Base-by-base conservation (phyloP, 2,329 filamentous ascomycete species). In the Fusarium sororula region DNA sequence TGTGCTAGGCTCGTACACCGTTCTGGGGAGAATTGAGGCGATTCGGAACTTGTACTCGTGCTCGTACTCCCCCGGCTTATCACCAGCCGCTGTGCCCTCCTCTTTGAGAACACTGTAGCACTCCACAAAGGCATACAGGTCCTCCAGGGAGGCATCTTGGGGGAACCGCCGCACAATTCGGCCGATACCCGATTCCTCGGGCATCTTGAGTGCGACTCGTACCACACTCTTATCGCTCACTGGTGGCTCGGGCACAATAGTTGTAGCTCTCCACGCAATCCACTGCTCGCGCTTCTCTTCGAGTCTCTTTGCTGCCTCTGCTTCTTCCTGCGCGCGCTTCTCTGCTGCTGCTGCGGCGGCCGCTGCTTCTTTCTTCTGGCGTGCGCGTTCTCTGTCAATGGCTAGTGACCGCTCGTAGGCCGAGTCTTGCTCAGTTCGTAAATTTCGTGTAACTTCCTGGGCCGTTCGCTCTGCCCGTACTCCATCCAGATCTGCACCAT, bases 61-160 rank as follows among this genome's bases (percentile, higher is more conserved):
- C 74, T 91, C 86, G 80, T 96, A 98, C 18, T 85, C 89, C 28
- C 87, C 84, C 0, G 94, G 94, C 75, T 90, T 73, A 37, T 76
- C 79, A 55, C 73, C 74, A 38, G 68, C 78, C 20, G 70, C 59
- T 32, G 62, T 75, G 24, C 81, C 82, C 28, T 79, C 81, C 5
- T 83, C 82, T 41, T 88, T 82, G 7, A 95, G 77, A 11, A 92
- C 76, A 59, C 94, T 91, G 80, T 95, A 92, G 83, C 96, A 98
- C 80, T 99, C 96, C 6, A 98, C 95, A 83, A 97, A 98, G 1
- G 96, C 96, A 82, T 98, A 98, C 11, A 99, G 84, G 78, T 98
- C 95, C 80, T 98, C 96, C 42, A 98, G 85, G 5, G 89, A 87
- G 1, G 93, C 90, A n/a, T 90, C 86, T 3, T 88, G 85, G 0